Base-by-base conservation (phyloP, 495 filamentous ascomycete genomes). In the Lindgomyces ingoldianus region DNA sequence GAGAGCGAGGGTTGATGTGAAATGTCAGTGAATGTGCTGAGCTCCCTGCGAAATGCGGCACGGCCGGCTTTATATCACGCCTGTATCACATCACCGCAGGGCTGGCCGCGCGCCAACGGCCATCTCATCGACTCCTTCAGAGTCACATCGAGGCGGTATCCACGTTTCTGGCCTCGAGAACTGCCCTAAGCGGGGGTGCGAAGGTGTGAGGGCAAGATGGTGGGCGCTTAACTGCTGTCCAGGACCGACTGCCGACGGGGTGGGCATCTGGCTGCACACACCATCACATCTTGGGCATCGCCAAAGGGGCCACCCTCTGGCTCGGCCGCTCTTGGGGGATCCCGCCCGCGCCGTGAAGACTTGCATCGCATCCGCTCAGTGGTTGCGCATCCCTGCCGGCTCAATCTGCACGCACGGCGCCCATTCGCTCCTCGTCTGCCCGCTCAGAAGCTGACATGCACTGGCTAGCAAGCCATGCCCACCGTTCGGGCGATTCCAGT, bases 221-320 rank as follows among this genome's bases (percentile, higher is more conserved):
- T 60, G 56, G 57, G 63, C 63, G 63, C 63, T 60, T 66, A 66
- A 10, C 11, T 14, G 16, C 48, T 25, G 56, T 39, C 44, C 57
- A 41, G 52, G 51, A 11, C 30, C 33, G 41, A 46, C 52, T 53
- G 53, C 60, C 59, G 59, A 59, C 21, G 48, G 42, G 59, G 2
- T 39, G 29, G 29, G 16, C 21, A 36, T 58, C 57, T 48, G 51
- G 36, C 41, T 44, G 39, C 27, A 52, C 6, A 39, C n/a, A 14
- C 33, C 49, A 27, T 66, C 63, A 60, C 63, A 61, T 56, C 41
- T 10, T 29, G 22, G 19, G 18, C 27, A 3, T 36, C 10, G 39
- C 18, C 18, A 8, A 39, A 6, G 14, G 19, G 45, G 44, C 45
- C 57, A 25, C 14, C 45, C 39, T 47, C 56, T 59, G 56, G 41